Evolutionary conservation across 768 basidiomycete species (phyloP), one percentile per base, ranked within the genome.

Genomic region (Boletus speciosus): DNA sequence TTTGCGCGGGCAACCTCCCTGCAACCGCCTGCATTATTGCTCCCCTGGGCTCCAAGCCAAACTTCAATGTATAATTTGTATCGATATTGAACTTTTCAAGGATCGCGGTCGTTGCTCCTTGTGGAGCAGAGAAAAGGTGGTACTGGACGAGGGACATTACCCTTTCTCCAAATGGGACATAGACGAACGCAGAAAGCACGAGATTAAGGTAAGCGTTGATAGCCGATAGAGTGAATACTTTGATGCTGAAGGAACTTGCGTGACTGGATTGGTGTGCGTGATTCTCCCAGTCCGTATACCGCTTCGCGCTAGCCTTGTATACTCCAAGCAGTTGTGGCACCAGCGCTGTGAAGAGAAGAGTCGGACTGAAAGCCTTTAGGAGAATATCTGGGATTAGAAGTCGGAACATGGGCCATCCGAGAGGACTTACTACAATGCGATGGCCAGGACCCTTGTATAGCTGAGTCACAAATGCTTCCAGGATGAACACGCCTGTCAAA

Each of bases 141-240:
- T 51, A 27, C 35, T 74, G 76, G 31, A 80, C 74, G 47, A 76
- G 66, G 8, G 78, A 73, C 89, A 94, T 93, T 57, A 93, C 83
- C 48, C 81, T 80, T 66, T 88, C 88, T 29, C 94, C 94, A 58
- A 95, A 97, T 0, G 94, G 94, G 5, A 96, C 90, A 67, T 98
- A 99, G 47, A 97, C 82, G 65, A 94, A 98, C 15, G 95, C 93
- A n/a, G 88, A 92, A 15, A 98, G 82, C 6, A 82, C 85, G n/a
- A 99, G 81, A 38, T 90, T 88, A 47, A 94, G 84, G 67, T 95
- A 98, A 0, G 96, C 89, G 19, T 95, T 93, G 65, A 98, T 81
- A 0, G 89, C 85, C 32, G 88, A 87, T 50, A 98, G 79, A 1
- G 88, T 83, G 66, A 98, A 99, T 3, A 90, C 88, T 71, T 98